Base-by-base conservation (phyloP, 1,139 yeast species). In the Insectozyma bohioensis region DNA sequence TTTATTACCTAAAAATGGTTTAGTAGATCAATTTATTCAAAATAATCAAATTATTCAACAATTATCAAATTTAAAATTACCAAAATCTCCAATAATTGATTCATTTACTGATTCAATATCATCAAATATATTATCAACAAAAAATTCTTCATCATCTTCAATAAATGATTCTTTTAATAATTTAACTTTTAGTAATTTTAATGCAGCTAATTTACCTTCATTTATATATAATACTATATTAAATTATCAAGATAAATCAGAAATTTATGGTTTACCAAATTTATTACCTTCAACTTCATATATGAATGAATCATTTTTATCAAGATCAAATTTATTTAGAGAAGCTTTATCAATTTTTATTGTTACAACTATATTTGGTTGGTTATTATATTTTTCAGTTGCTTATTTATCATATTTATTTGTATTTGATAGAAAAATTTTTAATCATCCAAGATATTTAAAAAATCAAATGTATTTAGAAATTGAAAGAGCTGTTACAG, bases 401-500 rank as follows among this genome's bases (percentile, higher is more conserved):
- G 97, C 97, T 7, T 67, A 79, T 11, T 50, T 85, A 20, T 81
- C 95, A 10, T 92, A 85, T 56, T 46, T 70, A 29, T 78, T 81
- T 48, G 80, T 92, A 19, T 92, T 86, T 57, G 97, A 92, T 62
- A 82, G 80, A 52, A 80, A 80, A 39, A 85, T 88, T 39, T 87
- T 92, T 72, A 85, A 92, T 63, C 98, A 92, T 57, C 98, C 98
- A 39, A 78, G 95, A 57, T 92, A 86, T 61, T 75, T 92, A 62
- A 92, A 92, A 59, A 90, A 92, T 63, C 98, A 92, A 64, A 79
- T 92, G 74, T 61, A 74, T 6, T 64, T 86, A 57, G 98, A 92
- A 56, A 84, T 92, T 46, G 63, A 72, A 42, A 82, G 80, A 52
- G 96, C 97, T 1, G 47, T 76, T 37, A 62, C 81, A 12, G 82